Conservation (phyloP, 768 basidiomycete species). For the Tricholoma sp. region DNA sequence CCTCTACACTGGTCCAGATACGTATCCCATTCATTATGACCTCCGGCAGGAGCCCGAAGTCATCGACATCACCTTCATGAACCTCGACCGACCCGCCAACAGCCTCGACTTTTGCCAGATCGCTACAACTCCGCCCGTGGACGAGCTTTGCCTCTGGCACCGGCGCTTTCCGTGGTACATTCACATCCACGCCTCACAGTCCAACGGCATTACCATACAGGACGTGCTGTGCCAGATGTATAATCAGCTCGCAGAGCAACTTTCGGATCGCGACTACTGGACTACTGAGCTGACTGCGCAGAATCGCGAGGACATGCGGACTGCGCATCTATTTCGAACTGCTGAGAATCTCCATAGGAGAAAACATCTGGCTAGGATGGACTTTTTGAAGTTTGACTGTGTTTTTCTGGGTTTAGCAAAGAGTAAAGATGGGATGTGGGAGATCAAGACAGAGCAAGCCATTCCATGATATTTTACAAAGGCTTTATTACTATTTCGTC, state of each 20-base stretch:
- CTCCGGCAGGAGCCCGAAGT: conserved; percentile 11
- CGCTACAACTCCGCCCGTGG: conserved; percentile 42
- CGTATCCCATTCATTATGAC: conserved; percentile 12
- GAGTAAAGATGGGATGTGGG: conserved; percentile 23
- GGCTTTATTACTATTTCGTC: neutral
- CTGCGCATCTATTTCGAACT: conserved; percentile 35
- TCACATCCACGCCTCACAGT: conserved; percentile 34
- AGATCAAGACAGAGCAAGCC: conserved; percentile 23
- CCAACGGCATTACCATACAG: conserved; percentile 41
- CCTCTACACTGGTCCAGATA: conserved; percentile 2
- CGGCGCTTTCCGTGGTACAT: conserved; percentile 49
- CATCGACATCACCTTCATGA: conserved; percentile 9
- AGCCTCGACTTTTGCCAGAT: conserved; percentile 23
- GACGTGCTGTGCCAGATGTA: conserved; percentile 44
- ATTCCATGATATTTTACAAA: neutral
- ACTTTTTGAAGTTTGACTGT: conserved; percentile 42
- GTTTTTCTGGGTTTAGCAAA: conserved; percentile 29
- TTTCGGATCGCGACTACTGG: conserved; percentile 40
- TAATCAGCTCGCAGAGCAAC: conserved; percentile 28
- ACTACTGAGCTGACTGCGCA: conserved; percentile 37
- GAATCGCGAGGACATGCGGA: conserved; percentile 35
- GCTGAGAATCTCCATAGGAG: conserved; percentile 22
- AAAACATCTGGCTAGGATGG: conserved; percentile 40
- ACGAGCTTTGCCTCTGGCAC: conserved; percentile 44
- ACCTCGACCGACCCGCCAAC: conserved; percentile 11